Conservation (phyloP, 116 monocot species). For the Papilionanthe hybrid region DNA sequence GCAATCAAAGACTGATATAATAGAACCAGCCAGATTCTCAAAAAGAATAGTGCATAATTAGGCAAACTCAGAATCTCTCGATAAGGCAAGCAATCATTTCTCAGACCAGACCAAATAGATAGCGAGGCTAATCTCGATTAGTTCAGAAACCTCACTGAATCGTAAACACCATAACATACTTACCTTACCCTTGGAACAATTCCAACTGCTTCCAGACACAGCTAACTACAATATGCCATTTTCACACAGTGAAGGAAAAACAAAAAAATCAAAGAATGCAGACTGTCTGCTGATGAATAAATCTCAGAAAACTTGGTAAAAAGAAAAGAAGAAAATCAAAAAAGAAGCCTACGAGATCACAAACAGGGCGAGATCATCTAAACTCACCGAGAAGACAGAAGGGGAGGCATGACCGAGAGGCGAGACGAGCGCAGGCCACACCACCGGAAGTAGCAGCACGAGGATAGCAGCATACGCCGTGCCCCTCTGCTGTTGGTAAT, state of each 20-base stretch:
- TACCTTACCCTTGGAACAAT: no score
- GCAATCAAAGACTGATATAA: not conserved
- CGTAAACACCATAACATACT: not conserved
- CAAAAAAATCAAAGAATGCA: not conserved
- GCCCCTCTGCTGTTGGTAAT: constrained; percentile 6
- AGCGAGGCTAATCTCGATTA: not conserved
- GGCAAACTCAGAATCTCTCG: no score
- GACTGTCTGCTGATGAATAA: not conserved
- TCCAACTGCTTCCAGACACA: no score
- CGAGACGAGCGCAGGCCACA: constrained; percentile 12
- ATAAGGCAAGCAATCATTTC: no score
- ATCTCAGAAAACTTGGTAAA: not conserved
- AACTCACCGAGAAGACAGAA: constrained; percentile 64
- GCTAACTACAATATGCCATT: no score
- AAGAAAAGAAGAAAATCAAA: not conserved
- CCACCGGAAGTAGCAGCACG: constrained; percentile 16
- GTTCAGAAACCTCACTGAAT: not conserved
- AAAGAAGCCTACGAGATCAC: not conserved
- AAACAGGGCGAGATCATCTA: not conserved
- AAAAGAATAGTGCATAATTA: not conserved
- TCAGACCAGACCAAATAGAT: no score
- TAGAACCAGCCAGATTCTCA: not conserved
- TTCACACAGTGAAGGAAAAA: no score
- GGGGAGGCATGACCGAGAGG: constrained; percentile 30
- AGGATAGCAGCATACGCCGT: constrained; percentile 11